Base-by-base conservation (phyloP, 768 basidiomycete species). In the Inosperma sp. region DNA sequence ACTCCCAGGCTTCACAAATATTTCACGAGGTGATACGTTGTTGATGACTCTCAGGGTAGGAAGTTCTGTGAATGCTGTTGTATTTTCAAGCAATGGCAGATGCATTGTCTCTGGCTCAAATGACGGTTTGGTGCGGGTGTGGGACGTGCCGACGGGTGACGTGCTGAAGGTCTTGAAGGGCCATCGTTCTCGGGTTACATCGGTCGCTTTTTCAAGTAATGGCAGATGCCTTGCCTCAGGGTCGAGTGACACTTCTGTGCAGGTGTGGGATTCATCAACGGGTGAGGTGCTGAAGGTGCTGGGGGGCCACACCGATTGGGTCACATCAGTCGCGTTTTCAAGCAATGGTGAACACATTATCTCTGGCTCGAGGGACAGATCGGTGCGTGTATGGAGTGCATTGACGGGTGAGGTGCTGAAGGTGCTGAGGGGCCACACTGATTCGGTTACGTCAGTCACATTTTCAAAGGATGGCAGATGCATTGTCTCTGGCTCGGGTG, bases 1-100 rank as follows among this genome's bases (percentile, higher is more conserved):
- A 36, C n/a, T 36, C 9, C 17, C 62, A 65, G 10, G 65, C 65
- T 52, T 54, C 62, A 16, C 66, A 62, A 5, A 12, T 39, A 16
- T 39, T 21, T 59, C 54, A 7, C 34, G 48, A 19, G 34, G 60
- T 21, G 52, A 46, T 5, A 47, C 51, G 29, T 35, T n/a, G 17
- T 22, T 56, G 34, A 51, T 25, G 42, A 21, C 17, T n/a, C 40
- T 45, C 56, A 42, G 39, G 50, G 43, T 17, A 31, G 31, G 34
- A 17, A 48, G 31, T 10, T 6, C 9, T 0, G 47, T 36, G 3
- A 36, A 36, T 10, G 9, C 34, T n/a, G 34, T 36, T 10, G 34
- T 19, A 36, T 36, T 36, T 36, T 36, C 34, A 4, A 36, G 4
- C 9, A 4, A 36, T 36, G 34, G 34, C 4, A 4, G 9, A 19